Percentiles rank a stretch among this genome's conserved stretches.
Conservation (phyloP, 148 eudicot genomes). For the Fagopyrum esculentum region DNA sequence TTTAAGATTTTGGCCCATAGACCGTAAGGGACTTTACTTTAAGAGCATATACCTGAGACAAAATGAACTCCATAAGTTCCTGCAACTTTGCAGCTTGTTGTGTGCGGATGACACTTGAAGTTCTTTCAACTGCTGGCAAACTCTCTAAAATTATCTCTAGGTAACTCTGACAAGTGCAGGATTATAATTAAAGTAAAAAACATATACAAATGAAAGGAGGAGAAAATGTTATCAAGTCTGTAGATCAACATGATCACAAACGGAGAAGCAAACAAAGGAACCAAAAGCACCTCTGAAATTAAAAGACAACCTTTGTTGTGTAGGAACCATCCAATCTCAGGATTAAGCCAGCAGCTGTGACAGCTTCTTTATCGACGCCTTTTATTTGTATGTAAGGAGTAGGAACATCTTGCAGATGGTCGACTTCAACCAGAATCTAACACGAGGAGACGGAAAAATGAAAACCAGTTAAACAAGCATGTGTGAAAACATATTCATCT, state of each 20-base stretch:
- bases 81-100: conserved; percentile 87
- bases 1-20: background rate
- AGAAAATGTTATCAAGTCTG: background rate
- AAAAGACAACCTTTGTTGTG: conserved; percentile 71
- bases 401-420: conserved; percentile 79
- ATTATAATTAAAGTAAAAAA: conserved; percentile 1
- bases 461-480: conserved; percentile 5
- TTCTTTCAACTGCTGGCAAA: conserved; percentile 60
- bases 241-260: background rate
- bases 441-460: conserved; percentile 5
- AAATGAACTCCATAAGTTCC: conserved; percentile 81
- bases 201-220: background rate
- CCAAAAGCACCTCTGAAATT: background rate
- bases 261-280: background rate
- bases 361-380: conserved; percentile 81
- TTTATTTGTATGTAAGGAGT: conserved; percentile 89
- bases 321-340: conserved; percentile 82
- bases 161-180: conserved; percentile 55
- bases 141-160: conserved; percentile 71
- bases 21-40: background rate
- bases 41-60: conserved; percentile 59
- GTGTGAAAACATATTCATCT: background rate
- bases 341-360: conserved; percentile 74
- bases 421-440: conserved; percentile 93
- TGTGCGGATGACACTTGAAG: conserved; percentile 70